Conservation (phyloP, 2,329 filamentous ascomycete species). For the Neonectria hederae region DNA sequence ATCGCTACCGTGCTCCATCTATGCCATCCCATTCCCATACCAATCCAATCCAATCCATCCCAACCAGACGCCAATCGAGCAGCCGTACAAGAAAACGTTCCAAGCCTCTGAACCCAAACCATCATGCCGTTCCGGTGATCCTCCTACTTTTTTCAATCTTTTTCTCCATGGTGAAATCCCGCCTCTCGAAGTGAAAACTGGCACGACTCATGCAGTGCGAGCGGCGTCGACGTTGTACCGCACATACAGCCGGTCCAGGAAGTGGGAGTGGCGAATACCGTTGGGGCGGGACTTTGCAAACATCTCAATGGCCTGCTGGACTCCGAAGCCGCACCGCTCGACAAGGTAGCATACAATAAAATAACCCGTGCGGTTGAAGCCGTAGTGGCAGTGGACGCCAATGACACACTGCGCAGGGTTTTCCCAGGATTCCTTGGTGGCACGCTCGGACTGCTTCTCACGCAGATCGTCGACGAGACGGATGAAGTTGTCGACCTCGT, state of each 20-base stretch:
- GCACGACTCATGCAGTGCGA: conserved; percentile 3
- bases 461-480: conserved; percentile 68
- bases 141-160: neutral
- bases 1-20: conserved; percentile 21
- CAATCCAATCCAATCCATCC: conserved; percentile 2
- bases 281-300: conserved; percentile 79
- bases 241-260: conserved; percentile 84
- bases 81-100: conserved; percentile 2
- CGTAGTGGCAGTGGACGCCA: conserved; percentile 94
- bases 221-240: conserved; percentile 64
- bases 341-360: conserved; percentile 92
- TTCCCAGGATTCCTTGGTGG: conserved; percentile 51
- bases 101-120: neutral
- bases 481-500: conserved; percentile 65
- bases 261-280: conserved; percentile 90
- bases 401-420: conserved; percentile 61
- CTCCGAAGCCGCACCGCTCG: conserved; percentile 75
- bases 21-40: conserved; percentile 6
- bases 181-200: neutral
- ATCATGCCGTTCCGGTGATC: neutral
- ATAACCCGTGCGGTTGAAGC: conserved; percentile 93
- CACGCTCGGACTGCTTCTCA: conserved; percentile 56
- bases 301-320: conserved; percentile 80
- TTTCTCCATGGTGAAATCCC: neutral
- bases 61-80: conserved; percentile 19